Evolutionary conservation across 106 monocot species (phyloP).

Genomic region (Acorus gramineus): DNA sequence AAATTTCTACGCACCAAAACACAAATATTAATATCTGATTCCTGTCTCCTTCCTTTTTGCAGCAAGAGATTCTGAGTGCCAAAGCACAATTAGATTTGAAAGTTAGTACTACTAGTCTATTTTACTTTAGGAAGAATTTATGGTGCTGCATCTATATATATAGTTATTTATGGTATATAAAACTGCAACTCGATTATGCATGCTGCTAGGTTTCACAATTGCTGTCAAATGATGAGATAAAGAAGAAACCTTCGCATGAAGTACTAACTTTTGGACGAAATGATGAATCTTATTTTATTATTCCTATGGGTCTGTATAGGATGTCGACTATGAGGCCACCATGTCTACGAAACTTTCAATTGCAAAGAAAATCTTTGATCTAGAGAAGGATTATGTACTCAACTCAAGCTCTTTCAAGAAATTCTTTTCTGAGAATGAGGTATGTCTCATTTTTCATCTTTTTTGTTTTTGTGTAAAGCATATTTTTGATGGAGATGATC

Average conservation of each 20-base stretch:
- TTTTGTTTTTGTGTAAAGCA: not conserved
- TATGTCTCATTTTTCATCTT: constrained; percentile 9
- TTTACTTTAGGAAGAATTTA: too few relatives aligned
- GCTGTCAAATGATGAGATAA: too few relatives aligned
- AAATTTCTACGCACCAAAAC: too few relatives aligned
- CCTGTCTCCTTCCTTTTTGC: constrained; percentile 11
- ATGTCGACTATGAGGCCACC: constrained; percentile 86
- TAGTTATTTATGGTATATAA: too few relatives aligned
- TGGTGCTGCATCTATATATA: too few relatives aligned
- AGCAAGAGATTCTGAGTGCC: constrained; percentile 59
- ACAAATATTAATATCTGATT: not conserved
- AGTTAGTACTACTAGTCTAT: constrained; percentile 17
- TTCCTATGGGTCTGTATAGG: constrained; percentile 22
- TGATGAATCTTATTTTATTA: too few relatives aligned
- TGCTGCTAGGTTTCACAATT: too few relatives aligned
- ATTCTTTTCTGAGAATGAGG: constrained; percentile 85
- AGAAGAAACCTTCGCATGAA: too few relatives aligned
- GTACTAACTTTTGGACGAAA: too few relatives aligned
- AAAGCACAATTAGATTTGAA: constrained; percentile 46
- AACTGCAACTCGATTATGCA: too few relatives aligned
- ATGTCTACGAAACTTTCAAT: constrained; percentile 77
- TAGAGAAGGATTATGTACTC: constrained; percentile 64
- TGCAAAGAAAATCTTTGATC: constrained; percentile 70
- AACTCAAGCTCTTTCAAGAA: constrained; percentile 53
- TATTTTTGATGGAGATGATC: too few relatives aligned